These are phyloP conservation scores for Ceratocystiopsis brevicomis DNA, from an alignment of 2,329 filamentous ascomycete genomes.

Conservation along the genomic window DNA sequence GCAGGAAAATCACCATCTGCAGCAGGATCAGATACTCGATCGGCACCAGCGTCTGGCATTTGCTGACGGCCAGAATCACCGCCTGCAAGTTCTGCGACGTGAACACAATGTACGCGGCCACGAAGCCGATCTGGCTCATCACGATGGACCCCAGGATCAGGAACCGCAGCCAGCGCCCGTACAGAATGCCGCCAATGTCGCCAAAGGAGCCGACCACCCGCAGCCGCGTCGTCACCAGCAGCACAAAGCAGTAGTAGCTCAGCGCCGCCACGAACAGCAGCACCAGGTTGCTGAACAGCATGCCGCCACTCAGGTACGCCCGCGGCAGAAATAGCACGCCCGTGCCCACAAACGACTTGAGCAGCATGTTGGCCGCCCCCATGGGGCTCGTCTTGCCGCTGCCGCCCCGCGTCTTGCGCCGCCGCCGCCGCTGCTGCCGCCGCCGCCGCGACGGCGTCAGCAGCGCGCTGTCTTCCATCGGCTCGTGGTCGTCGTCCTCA, in stretches of 20 bases:
- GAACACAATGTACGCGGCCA: slow-evolving; percentile 91
- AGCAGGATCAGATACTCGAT: slow-evolving; percentile 82
- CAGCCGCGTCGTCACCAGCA: slow-evolving; percentile 72
- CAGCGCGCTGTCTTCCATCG: slow-evolving; percentile 75
- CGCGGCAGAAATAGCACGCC: slow-evolving; percentile 84
- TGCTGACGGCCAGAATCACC: slow-evolving; percentile 76
- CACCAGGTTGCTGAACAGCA: slow-evolving; percentile 88
- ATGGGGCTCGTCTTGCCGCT: slow-evolving; percentile 60
- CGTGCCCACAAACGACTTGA: slow-evolving; percentile 96
- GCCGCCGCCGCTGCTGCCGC: slow-evolving; percentile 56
- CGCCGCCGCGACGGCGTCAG: slow-evolving; percentile 57
- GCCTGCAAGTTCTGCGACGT: slow-evolving; percentile 90
- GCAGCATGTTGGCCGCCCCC: slow-evolving; percentile 64
- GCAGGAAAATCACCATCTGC: slow-evolving; percentile 89
- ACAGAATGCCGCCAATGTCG: slow-evolving; percentile 84
- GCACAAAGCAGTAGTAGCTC: slow-evolving; percentile 94
- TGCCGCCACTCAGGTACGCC: slow-evolving; percentile 88
- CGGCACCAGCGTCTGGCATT: slow-evolving; percentile 70
- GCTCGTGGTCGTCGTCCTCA: slow-evolving; percentile 47
- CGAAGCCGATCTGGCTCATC: slow-evolving; percentile 86
- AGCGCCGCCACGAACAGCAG: slow-evolving; percentile 69
- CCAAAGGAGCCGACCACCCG: slow-evolving; percentile 88
- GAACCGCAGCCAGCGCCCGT: slow-evolving; percentile 74
- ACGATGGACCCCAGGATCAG: slow-evolving; percentile 85
- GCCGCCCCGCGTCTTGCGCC: slow-evolving; percentile 54